Percentiles rank a stretch among this genome's conserved stretches.
Conservation (phyloP, 495 filamentous ascomycete species). For the Elasticomyces elasticus region DNA sequence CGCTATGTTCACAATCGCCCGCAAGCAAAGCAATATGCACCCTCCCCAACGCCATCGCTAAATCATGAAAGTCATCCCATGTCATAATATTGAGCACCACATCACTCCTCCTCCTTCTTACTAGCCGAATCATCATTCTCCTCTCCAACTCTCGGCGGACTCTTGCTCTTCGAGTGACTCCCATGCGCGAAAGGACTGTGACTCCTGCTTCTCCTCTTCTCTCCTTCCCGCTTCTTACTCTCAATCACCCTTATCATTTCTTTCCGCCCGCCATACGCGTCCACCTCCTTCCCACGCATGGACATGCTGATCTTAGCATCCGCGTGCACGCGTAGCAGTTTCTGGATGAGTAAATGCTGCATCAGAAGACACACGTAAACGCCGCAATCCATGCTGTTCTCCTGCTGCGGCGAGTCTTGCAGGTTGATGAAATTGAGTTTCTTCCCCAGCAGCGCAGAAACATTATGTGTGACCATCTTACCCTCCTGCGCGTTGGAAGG, state of each 20-base stretch:
- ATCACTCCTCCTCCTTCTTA: not conserved
- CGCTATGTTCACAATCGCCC: too few relatives aligned
- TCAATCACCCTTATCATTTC: constrained; percentile 86
- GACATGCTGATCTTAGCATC: constrained; percentile 87
- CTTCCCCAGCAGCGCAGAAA: constrained; percentile 53
- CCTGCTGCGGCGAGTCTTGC: constrained; percentile 79
- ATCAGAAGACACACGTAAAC: constrained; percentile 94
- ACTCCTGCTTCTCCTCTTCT: constrained; percentile 47
- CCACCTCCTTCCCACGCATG: constrained; percentile 67
- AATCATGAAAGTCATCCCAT: not conserved
- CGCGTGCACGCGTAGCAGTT: constrained; percentile 64
- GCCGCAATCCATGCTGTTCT: constrained; percentile 87
- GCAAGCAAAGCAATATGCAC: not conserved
- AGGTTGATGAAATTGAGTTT: constrained; percentile 63
- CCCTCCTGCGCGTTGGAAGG: constrained; percentile 70
- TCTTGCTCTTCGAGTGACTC: constrained; percentile 14
- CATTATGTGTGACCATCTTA: constrained; percentile 48
- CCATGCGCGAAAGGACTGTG: constrained; percentile 23
- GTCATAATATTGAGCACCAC: not conserved
- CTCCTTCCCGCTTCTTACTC: constrained; percentile 68
- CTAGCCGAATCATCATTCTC: constrained; percentile 17
- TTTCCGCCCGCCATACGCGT: constrained; percentile 65
- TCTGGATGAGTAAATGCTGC: constrained; percentile 74
- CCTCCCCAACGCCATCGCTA: constrained; percentile 6
- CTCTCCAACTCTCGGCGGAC: constrained; percentile 32